A percentile compares a stretch with the other conserved stretches of the same genome.
Evolutionary conservation across 2,329 filamentous ascomycete genomes (phyloP).

Genomic region (Aspergillus calidoustus): DNA sequence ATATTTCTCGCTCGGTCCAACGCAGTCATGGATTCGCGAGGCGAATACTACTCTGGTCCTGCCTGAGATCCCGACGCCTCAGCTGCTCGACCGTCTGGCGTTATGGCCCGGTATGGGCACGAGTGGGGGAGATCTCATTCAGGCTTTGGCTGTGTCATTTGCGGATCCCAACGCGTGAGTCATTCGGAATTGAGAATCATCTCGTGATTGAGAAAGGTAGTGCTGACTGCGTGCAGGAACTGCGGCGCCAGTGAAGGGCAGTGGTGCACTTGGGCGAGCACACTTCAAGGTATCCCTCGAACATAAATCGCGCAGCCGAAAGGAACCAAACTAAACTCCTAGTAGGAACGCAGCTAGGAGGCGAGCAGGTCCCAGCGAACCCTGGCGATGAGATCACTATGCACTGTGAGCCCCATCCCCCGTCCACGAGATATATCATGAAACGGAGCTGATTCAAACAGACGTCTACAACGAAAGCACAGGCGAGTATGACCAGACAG

Average conservation of each 20-base stretch:
- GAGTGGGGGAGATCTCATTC: slow-evolving; percentile 37
- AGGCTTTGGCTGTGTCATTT: slow-evolving; percentile 38
- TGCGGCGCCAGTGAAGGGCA: slow-evolving; percentile 35
- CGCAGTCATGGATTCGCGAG: slow-evolving; percentile 37
- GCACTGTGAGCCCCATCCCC: slow-evolving; percentile 26
- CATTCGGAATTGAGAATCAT: background rate
- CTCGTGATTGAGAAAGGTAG: no score
- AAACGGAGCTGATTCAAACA: background rate
- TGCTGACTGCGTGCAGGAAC: slow-evolving; percentile 24
- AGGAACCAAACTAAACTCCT: background rate
- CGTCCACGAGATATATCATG: background rate
- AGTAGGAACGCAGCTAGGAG: slow-evolving; percentile 29
- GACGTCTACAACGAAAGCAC: slow-evolving; percentile 39
- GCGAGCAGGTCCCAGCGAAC: slow-evolving; percentile 32
- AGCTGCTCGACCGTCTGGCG: slow-evolving; percentile 33
- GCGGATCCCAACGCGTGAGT: slow-evolving; percentile 32
- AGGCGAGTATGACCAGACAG: slow-evolving; percentile 36
- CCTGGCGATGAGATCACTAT: slow-evolving; percentile 33
- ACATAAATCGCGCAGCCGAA: background rate
- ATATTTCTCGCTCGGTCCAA: slow-evolving; percentile 37
- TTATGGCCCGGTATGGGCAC: slow-evolving; percentile 42
- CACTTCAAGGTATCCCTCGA: slow-evolving; percentile 27
- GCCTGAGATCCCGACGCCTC: slow-evolving; percentile 28
- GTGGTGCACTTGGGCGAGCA: slow-evolving; percentile 41
- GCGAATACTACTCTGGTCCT: slow-evolving; percentile 37